Evolutionary conservation across 1,284 basidiomycete species (phyloP).

Genomic region (Melampsora larici-populina): DNA sequence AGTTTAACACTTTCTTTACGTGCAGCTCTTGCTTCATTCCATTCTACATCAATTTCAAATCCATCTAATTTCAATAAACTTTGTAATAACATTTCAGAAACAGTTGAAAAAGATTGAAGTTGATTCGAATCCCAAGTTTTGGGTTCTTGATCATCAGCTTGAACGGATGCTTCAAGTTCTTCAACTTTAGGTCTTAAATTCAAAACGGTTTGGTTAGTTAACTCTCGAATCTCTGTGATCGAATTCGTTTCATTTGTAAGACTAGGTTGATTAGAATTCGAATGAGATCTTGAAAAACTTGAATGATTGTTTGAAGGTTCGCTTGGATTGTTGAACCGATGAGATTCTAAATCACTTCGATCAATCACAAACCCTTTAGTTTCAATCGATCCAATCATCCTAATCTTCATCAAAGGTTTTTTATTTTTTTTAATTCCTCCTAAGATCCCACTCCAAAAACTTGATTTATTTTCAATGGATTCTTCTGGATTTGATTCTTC

Average conservation of each 20-base stretch:
- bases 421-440: slow-evolving; percentile 22
- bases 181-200: slow-evolving; percentile 16
- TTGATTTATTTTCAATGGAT: slow-evolving; percentile 3
- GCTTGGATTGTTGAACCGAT: neutral
- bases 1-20: slow-evolving; percentile 71
- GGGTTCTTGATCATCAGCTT: neutral
- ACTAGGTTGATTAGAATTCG: too few species aligned
- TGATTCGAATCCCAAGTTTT: slow-evolving; percentile 56
- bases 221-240: slow-evolving; percentile 6
- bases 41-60: slow-evolving; percentile 65
- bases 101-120: slow-evolving; percentile 57
- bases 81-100: slow-evolving; percentile 64
- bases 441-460: slow-evolving; percentile 34
- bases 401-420: slow-evolving; percentile 18
- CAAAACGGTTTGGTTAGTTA: slow-evolving; percentile 2
- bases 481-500: neutral
- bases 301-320: neutral
- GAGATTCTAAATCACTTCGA: slow-evolving; percentile 22
- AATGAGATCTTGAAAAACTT: neutral
- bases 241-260: slow-evolving; percentile 13
- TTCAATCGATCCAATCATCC: slow-evolving; percentile 35
- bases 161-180: slow-evolving; percentile 7
- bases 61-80: slow-evolving; percentile 71
- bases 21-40: slow-evolving; percentile 67
- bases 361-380: slow-evolving; percentile 22